Percentiles rank a stretch among this genome's conserved stretches.
Evolutionary conservation across 2,329 filamentous ascomycete genomes (phyloP).

Genomic region (Fusarium nematophilum): DNA sequence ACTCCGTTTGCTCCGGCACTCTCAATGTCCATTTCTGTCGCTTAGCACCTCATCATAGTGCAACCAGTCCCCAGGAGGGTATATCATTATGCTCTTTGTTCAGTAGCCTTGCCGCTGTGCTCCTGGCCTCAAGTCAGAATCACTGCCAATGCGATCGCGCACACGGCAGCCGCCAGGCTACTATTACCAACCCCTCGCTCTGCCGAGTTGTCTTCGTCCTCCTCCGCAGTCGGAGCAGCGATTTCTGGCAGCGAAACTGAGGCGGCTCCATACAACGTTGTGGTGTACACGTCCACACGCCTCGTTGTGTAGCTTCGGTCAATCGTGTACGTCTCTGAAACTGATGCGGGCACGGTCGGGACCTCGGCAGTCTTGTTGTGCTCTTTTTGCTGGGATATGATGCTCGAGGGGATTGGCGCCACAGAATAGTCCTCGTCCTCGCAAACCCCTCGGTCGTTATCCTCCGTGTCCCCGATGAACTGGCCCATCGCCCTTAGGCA

Average conservation of each 20-base stretch:
- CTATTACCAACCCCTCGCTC: neutral
- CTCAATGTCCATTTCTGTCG: neutral
- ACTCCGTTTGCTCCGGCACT: neutral
- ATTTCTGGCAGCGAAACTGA: slow-evolving; percentile 5
- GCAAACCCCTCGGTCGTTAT: slow-evolving; percentile 6
- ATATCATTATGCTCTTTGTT: too few relatives aligned
- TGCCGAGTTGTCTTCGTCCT: neutral
- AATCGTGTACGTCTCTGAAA: slow-evolving; percentile 2
- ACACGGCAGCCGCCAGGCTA: neutral
- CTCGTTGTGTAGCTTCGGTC: slow-evolving; percentile 10
- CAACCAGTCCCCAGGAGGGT: too few relatives aligned
- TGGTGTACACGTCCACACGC: slow-evolving; percentile 2
- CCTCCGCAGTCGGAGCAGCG: neutral
- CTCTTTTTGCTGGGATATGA: slow-evolving; percentile 23
- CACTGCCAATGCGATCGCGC: neutral
- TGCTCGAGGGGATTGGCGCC: slow-evolving; percentile 23
- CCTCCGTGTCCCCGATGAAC: neutral
- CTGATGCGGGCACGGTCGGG: slow-evolving; percentile 6
- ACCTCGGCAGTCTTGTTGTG: slow-evolving; percentile 22
- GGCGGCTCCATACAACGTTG: neutral
- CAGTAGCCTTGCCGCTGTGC: too few relatives aligned
- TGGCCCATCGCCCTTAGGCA: slow-evolving; percentile 20
- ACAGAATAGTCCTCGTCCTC: slow-evolving; percentile 7
- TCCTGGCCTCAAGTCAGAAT: neutral
- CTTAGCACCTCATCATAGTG: neutral